A percentile compares a stretch with the other conserved stretches of the same genome.
These are phyloP conservation scores for Lipomyces yamadae DNA, from an alignment of 805 yeast genomes.

Conservation along the genomic window DNA sequence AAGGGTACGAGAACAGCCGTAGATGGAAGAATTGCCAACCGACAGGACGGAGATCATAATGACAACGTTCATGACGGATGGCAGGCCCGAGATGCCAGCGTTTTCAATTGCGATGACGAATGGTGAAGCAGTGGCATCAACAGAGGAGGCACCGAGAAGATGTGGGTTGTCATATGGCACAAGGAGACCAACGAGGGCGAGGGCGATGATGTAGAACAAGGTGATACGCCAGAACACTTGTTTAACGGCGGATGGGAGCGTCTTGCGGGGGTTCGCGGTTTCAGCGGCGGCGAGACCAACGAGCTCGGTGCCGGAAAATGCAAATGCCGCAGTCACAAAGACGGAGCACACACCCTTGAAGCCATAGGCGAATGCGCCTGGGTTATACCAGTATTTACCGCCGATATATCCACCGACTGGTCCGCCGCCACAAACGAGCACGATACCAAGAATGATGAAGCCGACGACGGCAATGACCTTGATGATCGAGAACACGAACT, in stretches of 20 bases:
- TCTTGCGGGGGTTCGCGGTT: conserved; percentile 65
- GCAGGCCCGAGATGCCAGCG: conserved; percentile 69
- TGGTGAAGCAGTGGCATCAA: conserved; percentile 71
- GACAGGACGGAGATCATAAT: conserved; percentile 70
- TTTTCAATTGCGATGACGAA: conserved; percentile 72
- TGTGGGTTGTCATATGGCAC: conserved; percentile 67
- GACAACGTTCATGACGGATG: conserved; percentile 72
- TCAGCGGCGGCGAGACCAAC: conserved; percentile 81
- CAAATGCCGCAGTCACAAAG: conserved; percentile 77
- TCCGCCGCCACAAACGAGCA: conserved; percentile 62
- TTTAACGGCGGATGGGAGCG: conserved; percentile 75
- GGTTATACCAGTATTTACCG: conserved; percentile 61
- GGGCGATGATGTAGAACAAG: conserved; percentile 67
- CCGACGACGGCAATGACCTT: conserved; percentile 65
- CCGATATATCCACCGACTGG: conserved; percentile 64
- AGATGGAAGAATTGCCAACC: conserved; percentile 75
- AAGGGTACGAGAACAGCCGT: conserved; percentile 70
- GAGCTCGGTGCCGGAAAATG: conserved; percentile 76
- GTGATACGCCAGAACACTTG: conserved; percentile 84
- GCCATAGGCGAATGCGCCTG: conserved; percentile 64
- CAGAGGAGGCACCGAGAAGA: conserved; percentile 54
- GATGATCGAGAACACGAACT: conserved; percentile 61
- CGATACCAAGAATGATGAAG: conserved; percentile 63
- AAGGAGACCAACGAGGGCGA: conserved; percentile 63
- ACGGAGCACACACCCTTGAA: conserved; percentile 75